These are phyloP conservation scores for Herpetospermum pedunculosum DNA, from an alignment of 306 rosid genomes.

Conservation along the genomic window DNA sequence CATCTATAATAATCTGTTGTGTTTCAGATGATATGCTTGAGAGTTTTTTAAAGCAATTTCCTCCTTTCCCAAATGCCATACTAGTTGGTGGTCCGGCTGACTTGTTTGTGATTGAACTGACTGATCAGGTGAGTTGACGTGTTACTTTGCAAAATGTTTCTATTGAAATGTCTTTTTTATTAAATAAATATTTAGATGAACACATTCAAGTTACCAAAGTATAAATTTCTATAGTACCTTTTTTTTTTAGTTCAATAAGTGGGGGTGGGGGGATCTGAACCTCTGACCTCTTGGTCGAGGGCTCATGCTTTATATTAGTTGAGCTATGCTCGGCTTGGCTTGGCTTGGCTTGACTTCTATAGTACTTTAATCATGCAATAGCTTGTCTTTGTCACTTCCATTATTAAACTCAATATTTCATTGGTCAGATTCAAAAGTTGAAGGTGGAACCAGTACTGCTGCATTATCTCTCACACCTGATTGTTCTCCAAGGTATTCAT, in stretches of 20 bases:
- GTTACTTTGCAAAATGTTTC: background rate
- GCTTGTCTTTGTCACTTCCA: background rate
- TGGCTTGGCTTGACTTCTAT: too few relatives aligned
- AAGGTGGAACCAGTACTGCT: constrained; percentile 94
- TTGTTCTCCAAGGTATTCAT: constrained; percentile 68
- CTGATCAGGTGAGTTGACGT: constrained; percentile 56
- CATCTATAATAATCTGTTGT: constrained; percentile 14
- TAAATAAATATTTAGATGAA: background rate
- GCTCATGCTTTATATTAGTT: too few relatives aligned
- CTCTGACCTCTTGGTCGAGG: too few relatives aligned
- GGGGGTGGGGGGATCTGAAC: too few relatives aligned
- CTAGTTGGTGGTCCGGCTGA: constrained; percentile 77
- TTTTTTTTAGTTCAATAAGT: too few relatives aligned
- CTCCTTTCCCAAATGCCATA: constrained; percentile 69
- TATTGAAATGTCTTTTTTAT: background rate
- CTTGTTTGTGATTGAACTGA: constrained; percentile 78
- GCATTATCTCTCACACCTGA: constrained; percentile 73
- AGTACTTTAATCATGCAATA: background rate
- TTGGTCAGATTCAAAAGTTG: constrained; percentile 75
- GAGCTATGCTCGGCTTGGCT: too few relatives aligned
- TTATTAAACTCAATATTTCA: background rate
- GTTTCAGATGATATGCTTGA: constrained; percentile 63
- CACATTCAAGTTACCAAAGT: background rate
- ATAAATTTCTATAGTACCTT: background rate
- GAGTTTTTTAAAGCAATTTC: constrained; percentile 70